Evolutionary conservation across 2,329 filamentous ascomycete species (phyloP).

Genomic region (Sporothrix globosa): DNA sequence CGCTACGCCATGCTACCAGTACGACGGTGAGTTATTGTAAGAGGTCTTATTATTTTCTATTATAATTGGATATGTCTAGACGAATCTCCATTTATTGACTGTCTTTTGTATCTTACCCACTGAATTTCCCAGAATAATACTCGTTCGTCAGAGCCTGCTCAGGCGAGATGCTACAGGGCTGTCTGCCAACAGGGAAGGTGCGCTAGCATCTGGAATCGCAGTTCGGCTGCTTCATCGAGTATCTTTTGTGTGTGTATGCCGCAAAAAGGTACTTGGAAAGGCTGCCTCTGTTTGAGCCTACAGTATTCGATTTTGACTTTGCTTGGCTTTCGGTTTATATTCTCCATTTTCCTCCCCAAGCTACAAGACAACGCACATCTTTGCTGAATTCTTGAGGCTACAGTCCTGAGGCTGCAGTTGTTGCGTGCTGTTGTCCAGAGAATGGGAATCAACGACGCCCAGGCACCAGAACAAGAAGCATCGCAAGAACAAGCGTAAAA

Average conservation of each 20-base stretch:
- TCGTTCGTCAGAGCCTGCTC: background rate
- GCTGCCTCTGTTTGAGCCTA: background rate
- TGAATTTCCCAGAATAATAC: too few species aligned
- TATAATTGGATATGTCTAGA: slow-evolving; percentile 20
- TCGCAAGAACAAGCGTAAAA: background rate
- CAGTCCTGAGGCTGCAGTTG: too few species aligned
- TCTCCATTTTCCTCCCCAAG: background rate
- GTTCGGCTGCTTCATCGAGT: background rate
- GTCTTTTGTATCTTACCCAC: background rate
- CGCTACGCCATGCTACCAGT: slow-evolving; percentile 30
- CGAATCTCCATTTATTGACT: slow-evolving; percentile 20
- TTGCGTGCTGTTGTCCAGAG: too few species aligned
- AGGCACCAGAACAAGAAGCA: slow-evolving; percentile 17
- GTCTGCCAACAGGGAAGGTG: background rate
- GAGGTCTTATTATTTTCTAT: slow-evolving; percentile 26
- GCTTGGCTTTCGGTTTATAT: background rate
- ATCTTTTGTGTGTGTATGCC: background rate
- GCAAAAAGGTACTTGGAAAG: background rate
- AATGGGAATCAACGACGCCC: background rate
- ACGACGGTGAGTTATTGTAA: slow-evolving; percentile 23
- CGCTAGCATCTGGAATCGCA: slow-evolving; percentile 14
- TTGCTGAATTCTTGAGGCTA: background rate
- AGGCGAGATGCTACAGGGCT: background rate
- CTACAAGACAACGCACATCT: background rate
- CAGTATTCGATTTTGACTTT: background rate